Percentiles rank a stretch among this genome's conserved stretches.
Conservation (phyloP, 78 protist species). For the Goniomonas avonlea region DNA sequence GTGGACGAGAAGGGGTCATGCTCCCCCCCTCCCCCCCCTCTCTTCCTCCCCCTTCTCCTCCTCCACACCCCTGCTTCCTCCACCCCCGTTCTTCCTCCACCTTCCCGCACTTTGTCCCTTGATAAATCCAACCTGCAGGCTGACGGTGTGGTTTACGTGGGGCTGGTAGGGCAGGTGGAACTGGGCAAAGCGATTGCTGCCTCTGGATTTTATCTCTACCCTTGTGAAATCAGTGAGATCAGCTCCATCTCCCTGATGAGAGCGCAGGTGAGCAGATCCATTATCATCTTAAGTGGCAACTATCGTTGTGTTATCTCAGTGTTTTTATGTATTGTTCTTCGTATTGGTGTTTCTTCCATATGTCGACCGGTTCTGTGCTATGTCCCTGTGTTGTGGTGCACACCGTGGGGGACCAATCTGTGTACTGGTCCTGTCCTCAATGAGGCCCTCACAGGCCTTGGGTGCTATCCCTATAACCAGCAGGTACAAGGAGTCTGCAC, state of each 20-base stretch:
- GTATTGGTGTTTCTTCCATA: neutral
- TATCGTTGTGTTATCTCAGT: neutral
- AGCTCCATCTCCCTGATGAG: conserved; percentile 24
- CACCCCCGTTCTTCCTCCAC: too few relatives aligned
- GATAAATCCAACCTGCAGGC: too few relatives aligned
- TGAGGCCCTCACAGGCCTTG: conserved; percentile 2
- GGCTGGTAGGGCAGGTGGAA: too few relatives aligned
- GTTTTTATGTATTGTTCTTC: neutral
- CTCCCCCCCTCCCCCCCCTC: too few relatives aligned
- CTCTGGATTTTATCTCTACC: conserved; percentile 11
- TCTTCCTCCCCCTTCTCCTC: too few relatives aligned
- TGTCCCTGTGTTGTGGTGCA: neutral
- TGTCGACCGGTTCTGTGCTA: neutral
- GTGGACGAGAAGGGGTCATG: too few relatives aligned
- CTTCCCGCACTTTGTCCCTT: too few relatives aligned
- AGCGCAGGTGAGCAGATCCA: neutral
- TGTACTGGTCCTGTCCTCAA: neutral
- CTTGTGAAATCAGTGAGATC: conserved; percentile 23
- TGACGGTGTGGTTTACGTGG: too few relatives aligned
- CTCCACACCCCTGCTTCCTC: too few relatives aligned
- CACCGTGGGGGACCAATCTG: neutral
- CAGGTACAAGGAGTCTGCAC: conserved; percentile 5
- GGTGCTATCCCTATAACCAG: conserved; percentile 23
- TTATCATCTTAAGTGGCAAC: neutral
- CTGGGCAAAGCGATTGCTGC: neutral